Evolutionary conservation across 2,329 filamentous ascomycete genomes (phyloP).

Genomic region (Xylaria sp.): DNA sequence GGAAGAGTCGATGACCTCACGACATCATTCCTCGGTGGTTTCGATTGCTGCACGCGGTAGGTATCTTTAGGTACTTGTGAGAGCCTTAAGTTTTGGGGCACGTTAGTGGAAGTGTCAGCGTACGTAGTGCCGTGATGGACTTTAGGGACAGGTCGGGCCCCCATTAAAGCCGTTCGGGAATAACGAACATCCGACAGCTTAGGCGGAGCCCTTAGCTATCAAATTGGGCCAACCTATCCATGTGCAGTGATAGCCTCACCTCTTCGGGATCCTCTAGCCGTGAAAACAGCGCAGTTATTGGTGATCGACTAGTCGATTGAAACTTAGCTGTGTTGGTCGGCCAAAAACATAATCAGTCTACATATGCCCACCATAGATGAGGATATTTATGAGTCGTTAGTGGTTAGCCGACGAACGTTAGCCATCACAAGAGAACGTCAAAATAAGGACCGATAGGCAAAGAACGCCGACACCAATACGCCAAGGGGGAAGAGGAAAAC

Average conservation of each 20-base stretch:
- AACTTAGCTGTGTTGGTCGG: neutral
- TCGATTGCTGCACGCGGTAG: neutral
- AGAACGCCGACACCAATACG: constrained; percentile 4
- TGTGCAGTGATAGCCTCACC: neutral
- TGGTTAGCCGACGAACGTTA: neutral
- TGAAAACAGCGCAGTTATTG: neutral
- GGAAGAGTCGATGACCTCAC: constrained; percentile 35
- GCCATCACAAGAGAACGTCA: constrained; percentile 7
- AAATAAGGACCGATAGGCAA: constrained; percentile 14
- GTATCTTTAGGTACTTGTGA: neutral
- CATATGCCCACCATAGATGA: neutral
- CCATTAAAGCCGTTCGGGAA: no score
- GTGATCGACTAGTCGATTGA: no score
- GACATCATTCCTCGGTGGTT: constrained; percentile 1
- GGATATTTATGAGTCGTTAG: neutral
- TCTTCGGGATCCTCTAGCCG: neutral
- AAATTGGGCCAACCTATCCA: no score
- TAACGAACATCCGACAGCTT: no score
- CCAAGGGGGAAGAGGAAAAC: constrained; percentile 3
- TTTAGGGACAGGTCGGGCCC: neutral
- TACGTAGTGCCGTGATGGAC: neutral
- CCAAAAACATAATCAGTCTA: neutral
- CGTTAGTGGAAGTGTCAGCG: constrained; percentile 4
- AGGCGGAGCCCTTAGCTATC: no score
- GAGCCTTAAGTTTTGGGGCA: neutral